Conservation (phyloP, 2,329 filamentous ascomycete species). For the Penicillium rolfsii region DNA sequence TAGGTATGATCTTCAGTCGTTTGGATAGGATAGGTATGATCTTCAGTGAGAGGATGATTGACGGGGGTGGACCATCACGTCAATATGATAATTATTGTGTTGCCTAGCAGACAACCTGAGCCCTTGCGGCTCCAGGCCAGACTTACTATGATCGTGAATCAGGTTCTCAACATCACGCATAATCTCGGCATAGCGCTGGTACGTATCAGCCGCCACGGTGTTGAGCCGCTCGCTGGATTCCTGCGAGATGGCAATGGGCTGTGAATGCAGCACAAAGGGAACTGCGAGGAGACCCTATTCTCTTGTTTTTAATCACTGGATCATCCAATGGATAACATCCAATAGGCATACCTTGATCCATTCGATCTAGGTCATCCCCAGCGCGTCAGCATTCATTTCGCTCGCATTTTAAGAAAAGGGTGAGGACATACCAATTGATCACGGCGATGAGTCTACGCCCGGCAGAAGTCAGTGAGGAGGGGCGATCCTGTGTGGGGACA, state of each 20-base stretch:
- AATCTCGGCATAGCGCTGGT: slow-evolving; percentile 90
- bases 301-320: slow-evolving; percentile 20
- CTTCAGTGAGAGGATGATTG: not conserved
- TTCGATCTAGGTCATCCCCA: slow-evolving; percentile 60
- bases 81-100: not conserved
- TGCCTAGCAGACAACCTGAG: slow-evolving; percentile 4
- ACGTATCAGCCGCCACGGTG: slow-evolving; percentile 77
- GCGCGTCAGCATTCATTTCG: not conserved
- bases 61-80: not conserved
- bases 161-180: slow-evolving; percentile 90
- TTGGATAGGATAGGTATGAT: not conserved
- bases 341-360: slow-evolving; percentile 75
- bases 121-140: slow-evolving; percentile 4
- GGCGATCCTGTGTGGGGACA: slow-evolving; percentile 6
- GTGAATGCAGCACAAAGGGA: slow-evolving; percentile 93
- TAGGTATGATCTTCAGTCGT: not conserved
- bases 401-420: not conserved
- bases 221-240: slow-evolving; percentile 64
- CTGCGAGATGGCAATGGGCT: slow-evolving; percentile 85
- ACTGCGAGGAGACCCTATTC: slow-evolving; percentile 77
- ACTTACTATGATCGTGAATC: slow-evolving; percentile 83
- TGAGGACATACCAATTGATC: slow-evolving; percentile 73
- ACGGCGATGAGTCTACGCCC: slow-evolving; percentile 74
- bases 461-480: slow-evolving; percentile 44
- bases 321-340: not conserved